phyloP scores from a whole-genome alignment of 1,139 yeast genomes.

The Protomyces gravidus region DNA sequence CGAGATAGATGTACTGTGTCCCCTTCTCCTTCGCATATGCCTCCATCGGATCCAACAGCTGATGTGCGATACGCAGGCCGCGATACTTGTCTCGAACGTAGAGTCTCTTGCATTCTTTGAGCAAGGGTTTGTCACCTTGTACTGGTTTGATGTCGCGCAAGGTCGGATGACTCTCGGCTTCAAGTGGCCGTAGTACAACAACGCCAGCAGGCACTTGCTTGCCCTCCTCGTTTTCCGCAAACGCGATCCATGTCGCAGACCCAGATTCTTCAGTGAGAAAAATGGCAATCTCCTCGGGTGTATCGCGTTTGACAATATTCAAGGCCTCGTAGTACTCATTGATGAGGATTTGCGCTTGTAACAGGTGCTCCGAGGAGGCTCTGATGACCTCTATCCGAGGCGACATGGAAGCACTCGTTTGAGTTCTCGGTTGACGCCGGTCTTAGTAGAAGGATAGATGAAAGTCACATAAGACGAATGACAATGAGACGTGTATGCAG shows the following conservation, averaged over 20 bases:
- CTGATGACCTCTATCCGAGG: neutral
- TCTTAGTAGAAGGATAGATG: no score
- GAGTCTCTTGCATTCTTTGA: slow-evolving; percentile 14
- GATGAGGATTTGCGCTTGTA: slow-evolving; percentile 2
- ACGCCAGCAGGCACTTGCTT: slow-evolving; percentile 6
- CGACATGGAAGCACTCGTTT: no score
- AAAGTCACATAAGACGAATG: no score
- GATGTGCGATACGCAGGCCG: slow-evolving; percentile 9
- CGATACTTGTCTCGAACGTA: slow-evolving; percentile 13
- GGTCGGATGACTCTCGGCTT: neutral
- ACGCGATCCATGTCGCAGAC: slow-evolving; percentile 6
- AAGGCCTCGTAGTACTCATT: slow-evolving; percentile 17
- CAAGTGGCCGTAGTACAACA: slow-evolving; percentile 9
- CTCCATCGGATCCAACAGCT: slow-evolving; percentile 11
- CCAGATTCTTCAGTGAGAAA: slow-evolving; percentile 3
- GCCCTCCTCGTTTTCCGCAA: slow-evolving; percentile 7
- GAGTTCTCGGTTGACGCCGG: no score
- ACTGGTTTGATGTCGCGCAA: neutral
- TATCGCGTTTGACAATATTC: slow-evolving; percentile 14
- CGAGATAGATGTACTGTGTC: slow-evolving; percentile 15
- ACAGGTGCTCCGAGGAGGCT: neutral
- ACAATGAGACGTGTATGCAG: no score
- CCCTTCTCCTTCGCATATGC: neutral
- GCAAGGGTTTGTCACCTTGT: neutral
- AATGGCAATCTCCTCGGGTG: slow-evolving; percentile 4